Percentiles rank a stretch among this genome's conserved stretches.
Conservation (phyloP, 1,284 basidiomycete species). For the Volvariella volvacea region DNA sequence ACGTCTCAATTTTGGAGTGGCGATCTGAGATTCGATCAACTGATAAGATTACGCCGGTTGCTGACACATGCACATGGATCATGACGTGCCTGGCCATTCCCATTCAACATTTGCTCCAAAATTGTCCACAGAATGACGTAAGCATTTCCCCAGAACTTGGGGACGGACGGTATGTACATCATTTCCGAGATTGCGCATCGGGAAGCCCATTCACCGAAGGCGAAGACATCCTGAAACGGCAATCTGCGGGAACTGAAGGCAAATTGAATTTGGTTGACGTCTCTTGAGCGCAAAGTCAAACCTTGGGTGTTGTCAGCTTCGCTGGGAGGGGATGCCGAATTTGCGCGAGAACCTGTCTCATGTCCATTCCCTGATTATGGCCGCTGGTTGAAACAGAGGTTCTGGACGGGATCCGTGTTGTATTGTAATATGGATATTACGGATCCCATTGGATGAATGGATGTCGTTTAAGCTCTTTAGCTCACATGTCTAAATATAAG, state of each 20-base stretch:
- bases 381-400: conserved; percentile 2
- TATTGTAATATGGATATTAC: conserved; percentile 2
- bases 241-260: conserved; percentile 19
- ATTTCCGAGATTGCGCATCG: conserved; percentile 28
- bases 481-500: not conserved
- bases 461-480: conserved; percentile 16
- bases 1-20: conserved; percentile 6
- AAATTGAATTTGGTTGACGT: conserved; percentile 12
- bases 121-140: conserved; percentile 7
- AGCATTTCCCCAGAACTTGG: conserved; percentile 25
- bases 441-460: conserved; percentile 10
- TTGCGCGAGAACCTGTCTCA: too few species aligned
- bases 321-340: not conserved
- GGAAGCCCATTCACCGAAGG: conserved; percentile 16
- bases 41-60: conserved; percentile 18
- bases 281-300: conserved; percentile 10
- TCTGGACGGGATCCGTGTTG: conserved; percentile 16
- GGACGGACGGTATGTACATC: conserved; percentile 14
- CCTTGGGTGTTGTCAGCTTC: conserved; percentile 1
- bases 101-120: too few species aligned
- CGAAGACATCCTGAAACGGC: conserved; percentile 17
- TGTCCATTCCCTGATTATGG: not conserved
- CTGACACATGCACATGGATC: conserved; percentile 15
- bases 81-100: conserved; percentile 20
- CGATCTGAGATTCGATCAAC: conserved; percentile 12